A percentile compares a stretch with the other conserved stretches of the same genome.
phyloP scores from a whole-genome alignment of 129 eudicot genomes.

The Dittrichia graveolens region DNA sequence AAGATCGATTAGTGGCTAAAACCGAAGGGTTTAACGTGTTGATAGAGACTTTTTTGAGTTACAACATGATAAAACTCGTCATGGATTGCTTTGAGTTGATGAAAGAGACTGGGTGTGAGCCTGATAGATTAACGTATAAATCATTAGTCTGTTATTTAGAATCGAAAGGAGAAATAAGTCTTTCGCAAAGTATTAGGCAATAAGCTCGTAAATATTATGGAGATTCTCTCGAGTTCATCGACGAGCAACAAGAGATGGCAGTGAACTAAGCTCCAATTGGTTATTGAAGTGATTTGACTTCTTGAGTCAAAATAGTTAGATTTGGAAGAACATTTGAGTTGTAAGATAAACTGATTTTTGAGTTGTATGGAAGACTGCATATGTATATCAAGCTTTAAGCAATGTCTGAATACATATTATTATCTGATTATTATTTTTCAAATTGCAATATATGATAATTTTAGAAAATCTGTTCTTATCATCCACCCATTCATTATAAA shows the following conservation, averaged over 20 bases:
- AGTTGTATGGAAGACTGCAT: too few relatives aligned
- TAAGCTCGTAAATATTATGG: constrained; percentile 66
- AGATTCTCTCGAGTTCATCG: constrained; percentile 43
- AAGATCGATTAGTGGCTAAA: constrained; percentile 48
- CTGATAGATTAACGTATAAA: constrained; percentile 58
- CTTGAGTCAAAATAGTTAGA: too few relatives aligned
- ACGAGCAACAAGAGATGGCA: constrained; percentile 43
- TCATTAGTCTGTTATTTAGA: constrained; percentile 50
- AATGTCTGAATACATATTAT: too few relatives aligned
- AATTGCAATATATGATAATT: too few relatives aligned
- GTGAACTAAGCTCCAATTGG: constrained; percentile 22
- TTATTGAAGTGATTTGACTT: not conserved
- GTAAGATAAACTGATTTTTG: too few relatives aligned
- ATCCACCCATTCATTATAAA: too few relatives aligned
- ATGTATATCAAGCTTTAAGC: too few relatives aligned
- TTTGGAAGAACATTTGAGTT: too few relatives aligned
- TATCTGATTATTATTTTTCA: too few relatives aligned
- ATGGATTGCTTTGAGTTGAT: constrained; percentile 64
- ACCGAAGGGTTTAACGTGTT: constrained; percentile 52
- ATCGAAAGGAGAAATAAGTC: constrained; percentile 47
- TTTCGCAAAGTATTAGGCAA: constrained; percentile 36
- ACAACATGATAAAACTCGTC: constrained; percentile 42
- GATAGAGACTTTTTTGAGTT: constrained; percentile 56
- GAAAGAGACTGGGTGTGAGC: constrained; percentile 65
- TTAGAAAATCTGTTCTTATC: too few relatives aligned